A percentile compares a stretch with the other conserved stretches of the same genome.
Conservation (phyloP, 2,329 filamentous ascomycete genomes). For the Aureobasidium leucospermi region DNA sequence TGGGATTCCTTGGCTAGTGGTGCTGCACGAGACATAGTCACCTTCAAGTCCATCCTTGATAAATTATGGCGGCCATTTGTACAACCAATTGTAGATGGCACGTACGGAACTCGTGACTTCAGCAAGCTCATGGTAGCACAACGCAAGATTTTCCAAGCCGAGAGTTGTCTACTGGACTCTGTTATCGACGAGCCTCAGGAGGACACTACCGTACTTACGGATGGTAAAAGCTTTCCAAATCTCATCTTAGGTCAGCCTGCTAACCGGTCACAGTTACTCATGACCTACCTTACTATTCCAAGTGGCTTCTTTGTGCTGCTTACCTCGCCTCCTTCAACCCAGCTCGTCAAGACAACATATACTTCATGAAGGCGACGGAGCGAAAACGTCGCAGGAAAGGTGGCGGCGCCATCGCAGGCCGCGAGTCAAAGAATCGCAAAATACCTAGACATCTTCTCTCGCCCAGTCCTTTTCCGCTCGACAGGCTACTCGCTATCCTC, state of each 20-base stretch:
- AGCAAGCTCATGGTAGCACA: slow-evolving; percentile 70
- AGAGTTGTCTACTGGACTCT: slow-evolving; percentile 56
- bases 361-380: slow-evolving; percentile 66
- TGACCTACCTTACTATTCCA: slow-evolving; percentile 62
- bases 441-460: slow-evolving; percentile 71
- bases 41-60: slow-evolving; percentile 61
- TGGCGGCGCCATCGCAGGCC: slow-evolving; percentile 35
- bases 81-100: slow-evolving; percentile 66
- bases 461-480: slow-evolving; percentile 68
- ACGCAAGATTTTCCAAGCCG: slow-evolving; percentile 63
- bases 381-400: slow-evolving; percentile 43
- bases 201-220: background rate
- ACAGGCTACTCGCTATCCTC: slow-evolving; percentile 72
- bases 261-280: slow-evolving; percentile 28
- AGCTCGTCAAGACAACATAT: slow-evolving; percentile 60
- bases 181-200: slow-evolving; percentile 12
- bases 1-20: slow-evolving; percentile 81
- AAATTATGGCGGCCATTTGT: slow-evolving; percentile 83
- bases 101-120: slow-evolving; percentile 71
- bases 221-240: background rate
- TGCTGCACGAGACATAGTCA: slow-evolving; percentile 69
- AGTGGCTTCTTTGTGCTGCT: slow-evolving; percentile 65
- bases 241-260: background rate
- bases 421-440: slow-evolving; percentile 50
- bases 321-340: slow-evolving; percentile 79